phyloP scores from a whole-genome alignment of 164 flowering plant species.

The Paratinospora sagittata region DNA sequence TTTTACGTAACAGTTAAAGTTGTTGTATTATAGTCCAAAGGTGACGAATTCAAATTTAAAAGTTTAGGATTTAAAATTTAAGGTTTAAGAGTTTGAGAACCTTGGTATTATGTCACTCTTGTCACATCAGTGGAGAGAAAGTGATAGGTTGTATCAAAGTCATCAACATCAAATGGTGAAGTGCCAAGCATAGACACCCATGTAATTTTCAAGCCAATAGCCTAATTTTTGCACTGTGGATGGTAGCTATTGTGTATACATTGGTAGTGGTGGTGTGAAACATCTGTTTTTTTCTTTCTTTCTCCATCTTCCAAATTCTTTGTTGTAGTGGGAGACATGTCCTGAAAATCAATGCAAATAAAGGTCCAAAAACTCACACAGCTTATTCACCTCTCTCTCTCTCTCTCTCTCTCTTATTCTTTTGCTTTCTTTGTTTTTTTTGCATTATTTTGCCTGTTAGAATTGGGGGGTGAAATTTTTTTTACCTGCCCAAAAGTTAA shows the following conservation, averaged over 20 bases:
- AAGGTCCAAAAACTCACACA: not conserved
- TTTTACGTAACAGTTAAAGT: too few species aligned
- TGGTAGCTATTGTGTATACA: not conserved
- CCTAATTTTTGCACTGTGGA: not conserved
- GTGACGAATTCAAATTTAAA: too few species aligned
- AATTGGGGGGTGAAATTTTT: not conserved
- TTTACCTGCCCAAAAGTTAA: not conserved
- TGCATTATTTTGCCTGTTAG: constrained; percentile 2
- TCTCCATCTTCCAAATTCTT: not conserved
- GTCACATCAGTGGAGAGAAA: too few species aligned
- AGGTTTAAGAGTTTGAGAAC: too few species aligned
- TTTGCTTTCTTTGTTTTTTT: not conserved
- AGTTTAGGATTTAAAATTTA: too few species aligned
- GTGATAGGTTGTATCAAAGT: too few species aligned
- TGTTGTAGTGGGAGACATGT: not conserved
- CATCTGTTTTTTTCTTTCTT: not conserved
- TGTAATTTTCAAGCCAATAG: not conserved
- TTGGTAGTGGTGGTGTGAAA: too few species aligned
- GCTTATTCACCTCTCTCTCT: not conserved
- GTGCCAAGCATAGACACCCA: not conserved
- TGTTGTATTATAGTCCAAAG: too few species aligned
- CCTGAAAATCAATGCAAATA: not conserved
- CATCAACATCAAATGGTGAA: not conserved
- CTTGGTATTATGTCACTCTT: too few species aligned
- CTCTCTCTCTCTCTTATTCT: too few species aligned